phyloP scores from a whole-genome alignment of 306 rosid genomes.

The Aeschynomene evenia region DNA sequence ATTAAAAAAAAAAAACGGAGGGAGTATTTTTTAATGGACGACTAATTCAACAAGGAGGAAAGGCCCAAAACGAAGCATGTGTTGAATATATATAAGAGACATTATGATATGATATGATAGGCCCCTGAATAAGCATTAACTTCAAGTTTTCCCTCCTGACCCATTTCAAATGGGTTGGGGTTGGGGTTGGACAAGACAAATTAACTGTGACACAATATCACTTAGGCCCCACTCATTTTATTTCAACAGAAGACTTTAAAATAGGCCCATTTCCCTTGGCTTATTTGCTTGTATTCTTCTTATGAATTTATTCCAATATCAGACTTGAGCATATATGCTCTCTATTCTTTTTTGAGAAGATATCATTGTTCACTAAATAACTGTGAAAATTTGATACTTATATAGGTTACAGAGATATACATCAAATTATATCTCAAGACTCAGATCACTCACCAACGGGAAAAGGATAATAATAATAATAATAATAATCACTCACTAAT shows the following conservation, averaged over 20 bases:
- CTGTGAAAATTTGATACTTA: too few relatives aligned
- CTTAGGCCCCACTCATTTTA: conserved; percentile 21
- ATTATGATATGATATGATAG: neutral
- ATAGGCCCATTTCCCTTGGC: conserved; percentile 10
- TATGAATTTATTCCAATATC: neutral
- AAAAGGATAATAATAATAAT: too few relatives aligned
- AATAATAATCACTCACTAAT: too few relatives aligned
- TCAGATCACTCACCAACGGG: too few relatives aligned
- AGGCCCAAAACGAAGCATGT: neutral
- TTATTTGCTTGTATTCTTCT: conserved; percentile 5
- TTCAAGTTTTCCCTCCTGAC: neutral
- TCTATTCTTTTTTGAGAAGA: neutral
- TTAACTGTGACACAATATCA: conserved; percentile 2
- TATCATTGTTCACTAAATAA: too few relatives aligned
- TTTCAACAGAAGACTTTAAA: neutral
- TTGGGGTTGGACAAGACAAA: conserved; percentile 12
- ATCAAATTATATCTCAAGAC: too few relatives aligned
- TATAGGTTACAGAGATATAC: too few relatives aligned
- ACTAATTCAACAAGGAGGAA: neutral
- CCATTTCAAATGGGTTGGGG: conserved; percentile 27
- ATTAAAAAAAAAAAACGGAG: too few relatives aligned
- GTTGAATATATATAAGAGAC: neutral
- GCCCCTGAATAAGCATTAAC: conserved; percentile 1
- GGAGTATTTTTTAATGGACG: too few relatives aligned
- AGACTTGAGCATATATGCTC: neutral